Conservation (phyloP, 2,329 filamentous ascomycete genomes). For the Penicillium sp. region DNA sequence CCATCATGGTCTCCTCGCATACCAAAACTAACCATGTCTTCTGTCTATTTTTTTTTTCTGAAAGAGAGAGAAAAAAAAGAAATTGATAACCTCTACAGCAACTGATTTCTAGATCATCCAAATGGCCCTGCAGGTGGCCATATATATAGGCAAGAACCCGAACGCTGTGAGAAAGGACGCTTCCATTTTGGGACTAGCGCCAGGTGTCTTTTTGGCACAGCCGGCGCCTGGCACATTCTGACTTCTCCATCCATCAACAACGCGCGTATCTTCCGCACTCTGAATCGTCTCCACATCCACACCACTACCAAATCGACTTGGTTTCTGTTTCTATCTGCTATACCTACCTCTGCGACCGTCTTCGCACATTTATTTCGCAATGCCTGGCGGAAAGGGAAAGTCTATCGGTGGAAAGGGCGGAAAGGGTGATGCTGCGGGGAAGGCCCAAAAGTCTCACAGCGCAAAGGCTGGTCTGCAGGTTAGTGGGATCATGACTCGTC, state of each 20-base stretch:
- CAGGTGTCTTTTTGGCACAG: constrained; percentile 39
- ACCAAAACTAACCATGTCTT: neutral
- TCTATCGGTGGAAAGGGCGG: constrained; percentile 87
- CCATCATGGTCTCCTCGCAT: neutral
- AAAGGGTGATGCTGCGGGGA: constrained; percentile 78
- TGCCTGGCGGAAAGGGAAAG: constrained; percentile 93
- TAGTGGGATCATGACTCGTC: constrained; percentile 43
- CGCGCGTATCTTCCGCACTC: constrained; percentile 34
- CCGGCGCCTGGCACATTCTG: constrained; percentile 37
- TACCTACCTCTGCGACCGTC: constrained; percentile 26
- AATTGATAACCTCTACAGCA: neutral
- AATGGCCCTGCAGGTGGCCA: neutral
- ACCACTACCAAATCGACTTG: constrained; percentile 24
- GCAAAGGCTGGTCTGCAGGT: constrained; percentile 95
- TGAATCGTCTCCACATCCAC: constrained; percentile 33
- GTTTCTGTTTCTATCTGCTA: constrained; percentile 29
- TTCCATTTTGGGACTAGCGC: constrained; percentile 42
- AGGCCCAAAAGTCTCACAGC: constrained; percentile 90
- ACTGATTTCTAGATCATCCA: neutral
- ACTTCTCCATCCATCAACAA: constrained; percentile 48
- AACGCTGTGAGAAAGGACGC: constrained; percentile 1
- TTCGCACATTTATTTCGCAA: constrained; percentile 41
- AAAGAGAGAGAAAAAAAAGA: neutral
- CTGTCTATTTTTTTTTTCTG: neutral
- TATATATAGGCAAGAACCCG: neutral